Conservation (phyloP, 768 basidiomycete species). For the Holtermannia corniformis region DNA sequence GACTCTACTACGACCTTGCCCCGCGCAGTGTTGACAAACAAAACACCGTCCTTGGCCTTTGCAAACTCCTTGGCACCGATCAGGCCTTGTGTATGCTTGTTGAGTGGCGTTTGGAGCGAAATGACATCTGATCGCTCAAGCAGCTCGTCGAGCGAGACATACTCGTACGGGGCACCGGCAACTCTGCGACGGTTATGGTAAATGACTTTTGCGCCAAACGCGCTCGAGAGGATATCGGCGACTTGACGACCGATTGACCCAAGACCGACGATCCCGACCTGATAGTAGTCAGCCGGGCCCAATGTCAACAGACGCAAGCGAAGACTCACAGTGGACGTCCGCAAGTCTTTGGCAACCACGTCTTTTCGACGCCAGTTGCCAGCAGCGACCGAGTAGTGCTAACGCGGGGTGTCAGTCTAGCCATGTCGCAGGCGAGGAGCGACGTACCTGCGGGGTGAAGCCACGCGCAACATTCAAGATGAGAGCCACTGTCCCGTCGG, state of each 20-base stretch:
- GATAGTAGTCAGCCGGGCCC: slow-evolving; percentile 12
- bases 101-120: slow-evolving; percentile 32
- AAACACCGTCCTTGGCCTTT: slow-evolving; percentile 34
- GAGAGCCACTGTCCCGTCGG: slow-evolving; percentile 20
- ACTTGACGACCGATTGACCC: slow-evolving; percentile 40
- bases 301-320: neutral
- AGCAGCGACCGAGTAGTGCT: slow-evolving; percentile 14
- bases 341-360: slow-evolving; percentile 7
- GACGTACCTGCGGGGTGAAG: slow-evolving; percentile 11
- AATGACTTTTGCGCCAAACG: slow-evolving; percentile 37
- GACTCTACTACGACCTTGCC: slow-evolving; percentile 39
- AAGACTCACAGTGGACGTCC: slow-evolving; percentile 5
- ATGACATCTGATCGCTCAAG: slow-evolving; percentile 30
- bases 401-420: neutral
- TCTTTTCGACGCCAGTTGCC: slow-evolving; percentile 6
- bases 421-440: slow-evolving; percentile 7
- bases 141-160: slow-evolving; percentile 32
- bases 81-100: slow-evolving; percentile 20
- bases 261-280: slow-evolving; percentile 42
- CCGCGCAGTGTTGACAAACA: slow-evolving; percentile 38
- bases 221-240: slow-evolving; percentile 20
- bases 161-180: slow-evolving; percentile 25
- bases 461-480: slow-evolving; percentile 20
- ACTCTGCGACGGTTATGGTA: slow-evolving; percentile 36
- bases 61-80: slow-evolving; percentile 20